Percentiles rank a stretch among this genome's conserved stretches.
phyloP scores from a whole-genome alignment of 75 land plant species.

The Ceratopteris richardii region DNA sequence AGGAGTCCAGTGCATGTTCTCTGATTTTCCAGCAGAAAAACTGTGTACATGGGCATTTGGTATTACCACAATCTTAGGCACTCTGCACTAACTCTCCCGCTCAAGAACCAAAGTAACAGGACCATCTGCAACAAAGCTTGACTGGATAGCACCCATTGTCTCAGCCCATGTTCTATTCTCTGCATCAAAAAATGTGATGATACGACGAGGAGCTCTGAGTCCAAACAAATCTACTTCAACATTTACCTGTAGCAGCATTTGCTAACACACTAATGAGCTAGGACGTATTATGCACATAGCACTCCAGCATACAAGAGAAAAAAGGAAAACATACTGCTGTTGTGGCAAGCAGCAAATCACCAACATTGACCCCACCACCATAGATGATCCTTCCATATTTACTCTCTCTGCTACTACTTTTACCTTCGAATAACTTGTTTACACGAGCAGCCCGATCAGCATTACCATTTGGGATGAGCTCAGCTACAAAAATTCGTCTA shows the following conservation, averaged over 20 bases:
- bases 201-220: conserved; percentile 16
- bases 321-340: conserved; percentile 1
- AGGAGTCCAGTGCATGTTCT: too few species aligned
- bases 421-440: conserved; percentile 11
- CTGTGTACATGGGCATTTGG: too few species aligned
- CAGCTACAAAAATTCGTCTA: conserved; percentile 17
- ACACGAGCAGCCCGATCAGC: conserved; percentile 23
- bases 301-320: too few species aligned
- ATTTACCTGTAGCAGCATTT: conserved; percentile 1
- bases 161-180: conserved; percentile 20
- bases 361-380: conserved; percentile 16
- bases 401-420: neutral
- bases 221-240: conserved; percentile 24
- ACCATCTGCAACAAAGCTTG: conserved; percentile 26
- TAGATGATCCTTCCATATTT: conserved; percentile 1
- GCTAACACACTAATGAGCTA: too few species aligned
- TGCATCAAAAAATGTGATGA: conserved; percentile 12
- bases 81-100: neutral
- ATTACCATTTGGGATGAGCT: conserved; percentile 17
- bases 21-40: too few species aligned
- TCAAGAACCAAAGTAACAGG: conserved; percentile 20
- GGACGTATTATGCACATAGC: too few species aligned
- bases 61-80: too few species aligned
- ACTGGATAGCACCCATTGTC: conserved; percentile 18
- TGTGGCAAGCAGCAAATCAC: conserved; percentile 24